A percentile compares a stretch with the other conserved stretches of the same genome.
Conservation (phyloP, 495 filamentous ascomycete species). For the Lophiostoma macrostomum region DNA sequence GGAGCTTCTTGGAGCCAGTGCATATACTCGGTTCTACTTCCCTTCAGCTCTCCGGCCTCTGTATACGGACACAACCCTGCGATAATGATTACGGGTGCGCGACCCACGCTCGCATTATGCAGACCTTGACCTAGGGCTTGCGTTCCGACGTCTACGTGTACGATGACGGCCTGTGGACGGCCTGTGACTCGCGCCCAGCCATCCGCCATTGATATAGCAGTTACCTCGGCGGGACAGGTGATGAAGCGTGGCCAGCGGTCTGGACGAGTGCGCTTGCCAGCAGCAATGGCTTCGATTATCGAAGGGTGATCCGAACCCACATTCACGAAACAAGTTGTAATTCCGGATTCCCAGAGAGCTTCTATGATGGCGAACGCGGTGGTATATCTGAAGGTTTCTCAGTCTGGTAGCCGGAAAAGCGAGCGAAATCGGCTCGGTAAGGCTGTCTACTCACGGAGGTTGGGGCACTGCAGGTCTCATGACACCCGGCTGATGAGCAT, state of each 20-base stretch:
- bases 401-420: no score
- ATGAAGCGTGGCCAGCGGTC: slow-evolving; percentile 79
- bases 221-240: slow-evolving; percentile 92
- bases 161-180: slow-evolving; percentile 85
- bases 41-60: slow-evolving; percentile 83
- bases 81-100: slow-evolving; percentile 85
- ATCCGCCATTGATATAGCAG: slow-evolving; percentile 94
- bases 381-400: no score
- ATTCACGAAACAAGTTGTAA: slow-evolving; percentile 90
- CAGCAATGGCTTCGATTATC: slow-evolving; percentile 93
- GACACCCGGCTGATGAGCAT: no score
- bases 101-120: slow-evolving; percentile 83
- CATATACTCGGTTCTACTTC: slow-evolving; percentile 89
- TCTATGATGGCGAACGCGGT: slow-evolving; percentile 90
- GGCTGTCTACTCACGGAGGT: no score
- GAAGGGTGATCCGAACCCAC: slow-evolving; percentile 93
- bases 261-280: slow-evolving; percentile 64
- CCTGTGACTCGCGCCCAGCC: slow-evolving; percentile 85
- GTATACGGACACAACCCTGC: slow-evolving; percentile 88
- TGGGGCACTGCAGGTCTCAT: no score
- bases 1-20: slow-evolving; percentile 98
- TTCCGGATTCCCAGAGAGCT: slow-evolving; percentile 85
- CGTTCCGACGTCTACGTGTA: slow-evolving; percentile 95
- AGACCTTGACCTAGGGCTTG: slow-evolving; percentile 88
- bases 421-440: no score